phyloP scores from a whole-genome alignment of 345 rosid species.

The Citrus medica region DNA sequence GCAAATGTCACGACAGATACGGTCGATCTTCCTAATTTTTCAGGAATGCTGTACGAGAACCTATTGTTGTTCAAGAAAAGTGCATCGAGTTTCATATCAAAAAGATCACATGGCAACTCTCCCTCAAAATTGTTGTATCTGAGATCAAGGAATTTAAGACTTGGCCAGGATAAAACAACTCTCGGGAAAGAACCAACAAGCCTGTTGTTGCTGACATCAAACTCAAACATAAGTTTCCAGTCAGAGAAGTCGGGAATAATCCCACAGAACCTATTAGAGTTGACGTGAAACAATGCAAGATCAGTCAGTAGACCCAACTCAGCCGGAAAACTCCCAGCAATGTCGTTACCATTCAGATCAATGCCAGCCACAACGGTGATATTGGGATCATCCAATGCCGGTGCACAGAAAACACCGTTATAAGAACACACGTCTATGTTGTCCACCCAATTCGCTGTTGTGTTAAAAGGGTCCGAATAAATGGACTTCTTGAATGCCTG shows the following conservation, averaged over 20 bases:
- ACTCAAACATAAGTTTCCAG: conserved; percentile 59
- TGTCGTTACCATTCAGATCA: conserved; percentile 75
- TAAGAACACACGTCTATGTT: conserved; percentile 58
- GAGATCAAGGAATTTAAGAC: conserved; percentile 52
- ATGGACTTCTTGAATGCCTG: conserved; percentile 77
- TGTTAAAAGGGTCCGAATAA: conserved; percentile 69
- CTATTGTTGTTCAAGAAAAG: conserved; percentile 78
- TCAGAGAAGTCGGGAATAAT: conserved; percentile 54
- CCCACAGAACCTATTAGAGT: conserved; percentile 81
- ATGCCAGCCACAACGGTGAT: conserved; percentile 58
- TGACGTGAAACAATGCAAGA: conserved; percentile 59
- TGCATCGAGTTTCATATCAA: conserved; percentile 55
- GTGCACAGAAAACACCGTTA: conserved; percentile 68
- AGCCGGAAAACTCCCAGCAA: conserved; percentile 70
- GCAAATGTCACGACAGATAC: conserved; percentile 64
- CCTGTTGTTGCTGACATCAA: conserved; percentile 82
- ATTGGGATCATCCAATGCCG: conserved; percentile 55
- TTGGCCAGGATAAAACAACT: conserved; percentile 53
- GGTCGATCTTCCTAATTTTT: conserved; percentile 54
- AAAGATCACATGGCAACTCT: conserved; percentile 47
- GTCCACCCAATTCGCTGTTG: conserved; percentile 74
- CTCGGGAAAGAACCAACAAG: conserved; percentile 72
- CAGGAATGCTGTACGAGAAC: conserved; percentile 59
- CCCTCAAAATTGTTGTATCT: conserved; percentile 84
- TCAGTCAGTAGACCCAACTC: conserved; percentile 70